Evolutionary conservation across 495 filamentous ascomycete genomes (phyloP).

Genomic region (Aspergillus incahuasiensis): DNA sequence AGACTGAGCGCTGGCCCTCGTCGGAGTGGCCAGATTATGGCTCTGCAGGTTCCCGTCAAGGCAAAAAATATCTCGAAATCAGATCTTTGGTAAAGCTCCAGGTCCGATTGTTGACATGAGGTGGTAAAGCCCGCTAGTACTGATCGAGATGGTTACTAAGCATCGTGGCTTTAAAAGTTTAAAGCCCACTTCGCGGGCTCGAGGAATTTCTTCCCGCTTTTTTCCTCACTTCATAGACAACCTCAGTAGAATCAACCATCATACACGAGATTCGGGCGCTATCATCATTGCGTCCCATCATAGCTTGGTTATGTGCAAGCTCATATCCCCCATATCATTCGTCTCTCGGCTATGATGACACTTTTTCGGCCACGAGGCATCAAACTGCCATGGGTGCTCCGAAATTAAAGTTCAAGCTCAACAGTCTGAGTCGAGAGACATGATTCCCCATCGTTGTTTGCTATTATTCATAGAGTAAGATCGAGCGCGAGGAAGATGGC

Average conservation of each 20-base stretch:
- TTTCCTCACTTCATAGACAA: not conserved
- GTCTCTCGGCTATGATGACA: slow-evolving; percentile 26
- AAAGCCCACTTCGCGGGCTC: not conserved
- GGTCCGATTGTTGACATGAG: not conserved
- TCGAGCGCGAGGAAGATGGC: slow-evolving; percentile 40
- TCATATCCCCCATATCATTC: not conserved
- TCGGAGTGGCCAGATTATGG: not conserved
- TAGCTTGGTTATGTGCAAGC: slow-evolving; percentile 5
- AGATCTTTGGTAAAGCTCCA: too few relatives aligned
- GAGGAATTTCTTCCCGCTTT: not conserved
- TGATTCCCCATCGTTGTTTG: not conserved
- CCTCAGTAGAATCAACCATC: too few relatives aligned
- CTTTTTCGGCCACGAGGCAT: slow-evolving; percentile 24
- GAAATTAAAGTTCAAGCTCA: slow-evolving; percentile 31
- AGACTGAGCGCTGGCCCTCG: not conserved
- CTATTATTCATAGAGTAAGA: slow-evolving; percentile 10
- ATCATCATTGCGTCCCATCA: not conserved
- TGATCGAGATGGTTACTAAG: not conserved
- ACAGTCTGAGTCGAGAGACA: slow-evolving; percentile 30
- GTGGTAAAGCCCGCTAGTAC: not conserved
- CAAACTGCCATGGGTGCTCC: slow-evolving; percentile 21
- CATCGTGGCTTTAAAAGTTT: not conserved
- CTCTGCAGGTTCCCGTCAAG: not conserved
- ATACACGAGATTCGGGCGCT: too few relatives aligned
- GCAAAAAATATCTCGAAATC: not conserved